phyloP scores from a whole-genome alignment of 2,329 filamentous ascomycete genomes.

The Penicillium polonicum region DNA sequence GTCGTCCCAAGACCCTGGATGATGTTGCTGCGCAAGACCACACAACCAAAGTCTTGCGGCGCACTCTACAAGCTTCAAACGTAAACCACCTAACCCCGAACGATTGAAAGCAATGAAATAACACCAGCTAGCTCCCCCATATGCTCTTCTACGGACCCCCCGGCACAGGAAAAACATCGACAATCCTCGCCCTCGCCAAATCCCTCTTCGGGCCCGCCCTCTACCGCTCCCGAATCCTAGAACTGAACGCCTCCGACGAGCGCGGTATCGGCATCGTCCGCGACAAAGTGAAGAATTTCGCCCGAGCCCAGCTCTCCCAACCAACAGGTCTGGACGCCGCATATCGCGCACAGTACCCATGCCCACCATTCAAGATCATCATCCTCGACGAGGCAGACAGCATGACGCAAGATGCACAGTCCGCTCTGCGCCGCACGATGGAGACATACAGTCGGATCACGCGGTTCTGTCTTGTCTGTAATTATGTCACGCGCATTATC shows the following conservation, averaged over 20 bases:
- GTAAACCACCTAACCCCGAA: conserved; percentile 46
- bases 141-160: conserved; percentile 99
- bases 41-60: conserved; percentile 86
- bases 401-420: conserved; percentile 98
- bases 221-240: conserved; percentile 90
- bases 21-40: conserved; percentile 98
- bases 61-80: conserved; percentile 92
- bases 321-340: conserved; percentile 65
- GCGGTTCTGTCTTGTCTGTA: conserved; percentile 94
- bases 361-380: conserved; percentile 98
- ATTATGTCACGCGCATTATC: conserved; percentile 97
- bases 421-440: conserved; percentile 90
- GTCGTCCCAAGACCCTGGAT: conserved; percentile 86
- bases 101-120: conserved; percentile 1
- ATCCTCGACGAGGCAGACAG: conserved; percentile 97
- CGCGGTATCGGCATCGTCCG: conserved; percentile 95
- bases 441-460: conserved; percentile 97
- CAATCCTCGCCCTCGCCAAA: conserved; percentile 93
- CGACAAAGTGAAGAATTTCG: conserved; percentile 98
- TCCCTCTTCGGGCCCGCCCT: conserved; percentile 96
- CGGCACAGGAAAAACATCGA: conserved; percentile 96
- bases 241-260: conserved; percentile 98
- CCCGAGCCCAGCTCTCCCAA: conserved; percentile 87
- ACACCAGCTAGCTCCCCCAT: conserved; percentile 69
- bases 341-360: conserved; percentile 72